Conservation (phyloP, 345 rosid species). For the Cardiospermum halicacabum region DNA sequence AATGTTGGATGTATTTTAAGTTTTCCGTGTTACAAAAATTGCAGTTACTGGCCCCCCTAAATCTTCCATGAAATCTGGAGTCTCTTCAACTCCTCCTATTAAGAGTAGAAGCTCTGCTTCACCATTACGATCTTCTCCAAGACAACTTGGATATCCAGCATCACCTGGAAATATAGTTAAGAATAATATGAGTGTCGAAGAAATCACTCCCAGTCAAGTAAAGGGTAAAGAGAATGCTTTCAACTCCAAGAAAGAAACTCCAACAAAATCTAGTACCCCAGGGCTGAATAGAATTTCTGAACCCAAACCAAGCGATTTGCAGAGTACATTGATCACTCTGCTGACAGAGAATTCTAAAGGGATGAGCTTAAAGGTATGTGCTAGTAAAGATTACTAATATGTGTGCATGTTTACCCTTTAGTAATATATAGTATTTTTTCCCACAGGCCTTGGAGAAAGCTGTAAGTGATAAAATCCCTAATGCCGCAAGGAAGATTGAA, state of each 20-base stretch:
- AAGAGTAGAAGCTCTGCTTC: constrained; percentile 63
- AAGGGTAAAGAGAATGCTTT: constrained; percentile 47
- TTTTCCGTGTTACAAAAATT: constrained; percentile 23
- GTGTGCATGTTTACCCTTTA: neutral
- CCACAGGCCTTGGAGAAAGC: constrained; percentile 81
- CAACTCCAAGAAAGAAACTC: constrained; percentile 49
- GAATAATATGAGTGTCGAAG: constrained; percentile 36
- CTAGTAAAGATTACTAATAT: constrained; percentile 11
- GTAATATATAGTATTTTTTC: neutral
- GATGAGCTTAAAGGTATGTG: constrained; percentile 74
- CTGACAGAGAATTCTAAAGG: constrained; percentile 74
- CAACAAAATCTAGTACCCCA: constrained; percentile 33
- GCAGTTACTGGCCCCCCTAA: constrained; percentile 43
- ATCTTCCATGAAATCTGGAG: constrained; percentile 49
- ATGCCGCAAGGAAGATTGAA: constrained; percentile 58
- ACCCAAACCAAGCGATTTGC: constrained; percentile 53
- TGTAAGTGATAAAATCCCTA: constrained; percentile 57
- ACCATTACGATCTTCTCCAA: constrained; percentile 62
- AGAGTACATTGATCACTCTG: constrained; percentile 48
- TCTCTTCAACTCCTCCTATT: constrained; percentile 32
- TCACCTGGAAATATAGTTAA: constrained; percentile 54
- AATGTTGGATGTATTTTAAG: neutral
- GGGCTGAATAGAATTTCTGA: constrained; percentile 40
- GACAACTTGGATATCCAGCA: constrained; percentile 42
- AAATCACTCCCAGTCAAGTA: constrained; percentile 27